Conservation (phyloP, 306 rosid genomes). For the Myrica gale region DNA sequence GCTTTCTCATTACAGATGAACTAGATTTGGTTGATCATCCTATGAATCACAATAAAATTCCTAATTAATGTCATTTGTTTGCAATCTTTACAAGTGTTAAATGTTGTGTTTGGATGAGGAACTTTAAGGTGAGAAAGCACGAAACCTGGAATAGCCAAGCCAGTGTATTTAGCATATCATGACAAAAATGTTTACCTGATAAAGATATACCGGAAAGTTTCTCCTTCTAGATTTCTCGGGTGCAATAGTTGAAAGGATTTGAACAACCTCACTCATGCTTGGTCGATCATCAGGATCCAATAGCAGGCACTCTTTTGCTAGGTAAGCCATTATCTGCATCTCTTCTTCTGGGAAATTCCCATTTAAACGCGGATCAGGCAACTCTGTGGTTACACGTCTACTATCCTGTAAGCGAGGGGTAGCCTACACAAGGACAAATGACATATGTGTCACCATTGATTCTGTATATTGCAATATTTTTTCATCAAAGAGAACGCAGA, state of each 20-base stretch:
- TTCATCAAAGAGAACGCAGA: background rate
- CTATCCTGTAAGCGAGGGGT: slow-evolving; percentile 68
- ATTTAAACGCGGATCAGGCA: slow-evolving; percentile 65
- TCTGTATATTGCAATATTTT: background rate
- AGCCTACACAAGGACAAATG: slow-evolving; percentile 54
- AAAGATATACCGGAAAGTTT: slow-evolving; percentile 51
- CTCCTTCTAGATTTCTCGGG: slow-evolving; percentile 76
- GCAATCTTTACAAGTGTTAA: background rate
- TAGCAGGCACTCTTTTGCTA: slow-evolving; percentile 90
- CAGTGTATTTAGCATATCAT: background rate
- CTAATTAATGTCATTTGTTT: background rate
- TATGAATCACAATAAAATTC: background rate
- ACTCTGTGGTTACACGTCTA: slow-evolving; percentile 56
- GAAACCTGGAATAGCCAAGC: background rate
- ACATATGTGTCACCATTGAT: slow-evolving; percentile 8
- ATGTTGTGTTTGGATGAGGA: background rate
- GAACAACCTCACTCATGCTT: slow-evolving; percentile 94
- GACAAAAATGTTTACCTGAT: slow-evolving; percentile 51
- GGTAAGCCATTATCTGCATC: slow-evolving; percentile 85
- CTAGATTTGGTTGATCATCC: background rate
- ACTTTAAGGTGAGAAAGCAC: background rate
- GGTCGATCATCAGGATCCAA: slow-evolving; percentile 92
- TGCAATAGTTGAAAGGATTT: slow-evolving; percentile 70
- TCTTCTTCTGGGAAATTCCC: slow-evolving; percentile 80
- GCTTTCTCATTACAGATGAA: background rate